Evolutionary conservation across 768 basidiomycete genomes (phyloP), one percentile per base, ranked within the genome.

Genomic region (Tulasnella sp.): DNA sequence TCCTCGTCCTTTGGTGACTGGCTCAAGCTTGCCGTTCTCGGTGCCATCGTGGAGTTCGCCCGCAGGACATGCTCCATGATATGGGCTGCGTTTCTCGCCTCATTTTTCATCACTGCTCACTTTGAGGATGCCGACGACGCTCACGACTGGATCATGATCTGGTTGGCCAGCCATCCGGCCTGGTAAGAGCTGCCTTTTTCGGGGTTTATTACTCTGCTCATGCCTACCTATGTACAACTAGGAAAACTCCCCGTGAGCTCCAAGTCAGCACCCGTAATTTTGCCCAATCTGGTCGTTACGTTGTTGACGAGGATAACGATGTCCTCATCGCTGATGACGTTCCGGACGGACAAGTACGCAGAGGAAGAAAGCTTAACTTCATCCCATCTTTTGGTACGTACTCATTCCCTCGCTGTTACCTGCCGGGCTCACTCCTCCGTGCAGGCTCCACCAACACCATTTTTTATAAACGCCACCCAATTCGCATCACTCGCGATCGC

Each of bases 61-160:
- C 77, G 84, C 6, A 76, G 82, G 5, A 21, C 74, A 9, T 66
- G 72, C 2, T 68, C 72, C 35, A 59, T 69, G 1, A 40, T 70
- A 3, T 84, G 80, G 71, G 57, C 67, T 23, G 69, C 67, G 31
- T 21, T 77, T 31, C 68, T 75, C 60, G 70, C 74, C 36, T 74
- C 76, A 6, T 77, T 84, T 64, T 81, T 79, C 66, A 68, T 86
- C 46, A 83, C 80, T 0, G 81, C 79, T 1, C 70, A 68, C 31
- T 81, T 86, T 52, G 74, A 80, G 1, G 77, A 80, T 4, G 69
- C 75, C 0, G 83, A 86, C 61, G 49, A 64, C n/a, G 72, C 75
- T 56, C 83, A 74, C 62, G 82, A 75, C 36, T 86, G 84, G 84
- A 73, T 86, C 63, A 75, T 84, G 74, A 68, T 74, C 37, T 86